Evolutionary conservation across 164 flowering plant genomes (phyloP).

Genomic region (Stephania japonica): DNA sequence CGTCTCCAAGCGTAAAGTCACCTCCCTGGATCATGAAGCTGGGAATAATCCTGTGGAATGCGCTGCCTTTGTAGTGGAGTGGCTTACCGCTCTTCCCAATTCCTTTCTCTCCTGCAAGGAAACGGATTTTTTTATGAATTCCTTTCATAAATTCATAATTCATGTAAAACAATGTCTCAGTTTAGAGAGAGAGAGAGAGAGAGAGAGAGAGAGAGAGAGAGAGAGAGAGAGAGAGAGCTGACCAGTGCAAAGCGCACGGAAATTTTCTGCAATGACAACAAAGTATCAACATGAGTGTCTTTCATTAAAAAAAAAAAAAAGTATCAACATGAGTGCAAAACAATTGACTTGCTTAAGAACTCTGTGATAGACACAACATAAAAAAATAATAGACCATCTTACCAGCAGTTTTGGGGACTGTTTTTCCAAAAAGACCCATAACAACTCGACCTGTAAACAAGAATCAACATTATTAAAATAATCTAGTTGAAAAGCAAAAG

Average conservation of each 20-base stretch:
- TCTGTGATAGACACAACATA: neutral
- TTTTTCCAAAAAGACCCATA: conserved; percentile 81
- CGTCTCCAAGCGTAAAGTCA: conserved; percentile 89
- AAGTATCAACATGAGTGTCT: neutral
- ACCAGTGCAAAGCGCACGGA: conserved; percentile 97
- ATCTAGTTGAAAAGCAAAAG: neutral
- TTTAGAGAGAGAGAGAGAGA: neutral
- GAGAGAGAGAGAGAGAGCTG: conserved; percentile 1
- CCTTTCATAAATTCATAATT: neutral
- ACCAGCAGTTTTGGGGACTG: conserved; percentile 86
- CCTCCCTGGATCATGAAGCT: conserved; percentile 99
- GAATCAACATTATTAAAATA: neutral
- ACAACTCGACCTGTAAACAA: conserved; percentile 65
- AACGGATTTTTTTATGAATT: neutral
- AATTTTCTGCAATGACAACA: conserved; percentile 56
- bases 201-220: neutral
- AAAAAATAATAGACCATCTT: neutral
- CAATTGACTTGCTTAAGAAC: neutral
- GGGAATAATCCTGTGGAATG: conserved; percentile 91
- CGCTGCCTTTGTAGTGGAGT: conserved; percentile 89
- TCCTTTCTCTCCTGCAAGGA: conserved; percentile 78
- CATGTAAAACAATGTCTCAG: neutral
- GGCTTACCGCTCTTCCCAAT: conserved; percentile 78
- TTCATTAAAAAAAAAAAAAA: too few species aligned
- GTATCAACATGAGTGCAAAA: neutral